Conservation (phyloP, 1,284 basidiomycete genomes). For the Cryptococcus hybrid region DNA sequence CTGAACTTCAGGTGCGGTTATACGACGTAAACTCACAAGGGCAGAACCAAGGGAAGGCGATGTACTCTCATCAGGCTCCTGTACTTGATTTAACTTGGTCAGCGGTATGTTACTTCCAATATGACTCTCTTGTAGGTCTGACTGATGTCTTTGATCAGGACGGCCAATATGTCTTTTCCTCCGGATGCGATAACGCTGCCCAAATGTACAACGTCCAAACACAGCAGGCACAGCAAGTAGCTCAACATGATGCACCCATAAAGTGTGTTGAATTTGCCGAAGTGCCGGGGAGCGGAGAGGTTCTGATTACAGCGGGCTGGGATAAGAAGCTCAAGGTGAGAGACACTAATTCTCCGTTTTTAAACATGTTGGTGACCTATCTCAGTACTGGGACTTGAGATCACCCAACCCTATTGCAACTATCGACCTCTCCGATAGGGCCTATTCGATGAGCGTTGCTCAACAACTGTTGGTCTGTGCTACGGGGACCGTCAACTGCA, state of each 20-base stretch:
- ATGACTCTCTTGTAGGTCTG: neutral
- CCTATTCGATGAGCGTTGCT: conserved; percentile 59
- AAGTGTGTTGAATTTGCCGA: conserved; percentile 74
- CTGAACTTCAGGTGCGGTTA: conserved; percentile 52
- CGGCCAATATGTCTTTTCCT: conserved; percentile 76
- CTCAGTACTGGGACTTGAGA: conserved; percentile 87
- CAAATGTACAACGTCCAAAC: conserved; percentile 77
- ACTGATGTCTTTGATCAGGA: conserved; percentile 52
- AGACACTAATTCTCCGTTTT: neutral
- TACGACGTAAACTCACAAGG: conserved; percentile 57
- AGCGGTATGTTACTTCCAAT: conserved; percentile 50
- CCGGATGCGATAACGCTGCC: conserved; percentile 81
- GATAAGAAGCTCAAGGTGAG: conserved; percentile 83
- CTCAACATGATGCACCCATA: conserved; percentile 79
- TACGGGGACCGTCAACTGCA: conserved; percentile 72
- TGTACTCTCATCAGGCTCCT: conserved; percentile 78
- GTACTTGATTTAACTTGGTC: conserved; percentile 82
- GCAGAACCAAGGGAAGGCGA: conserved; percentile 69
- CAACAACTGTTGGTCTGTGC: conserved; percentile 53
- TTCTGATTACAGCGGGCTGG: conserved; percentile 85
- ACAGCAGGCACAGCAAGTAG: conserved; percentile 67
- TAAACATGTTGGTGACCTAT: neutral
- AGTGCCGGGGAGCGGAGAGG: conserved; percentile 57
- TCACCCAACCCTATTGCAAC: conserved; percentile 68
- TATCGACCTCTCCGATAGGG: conserved; percentile 80